These are phyloP conservation scores for Umbelopsis vinacea DNA, from an alignment of 192 early-diverging fungal species.

Conservation along the genomic window DNA sequence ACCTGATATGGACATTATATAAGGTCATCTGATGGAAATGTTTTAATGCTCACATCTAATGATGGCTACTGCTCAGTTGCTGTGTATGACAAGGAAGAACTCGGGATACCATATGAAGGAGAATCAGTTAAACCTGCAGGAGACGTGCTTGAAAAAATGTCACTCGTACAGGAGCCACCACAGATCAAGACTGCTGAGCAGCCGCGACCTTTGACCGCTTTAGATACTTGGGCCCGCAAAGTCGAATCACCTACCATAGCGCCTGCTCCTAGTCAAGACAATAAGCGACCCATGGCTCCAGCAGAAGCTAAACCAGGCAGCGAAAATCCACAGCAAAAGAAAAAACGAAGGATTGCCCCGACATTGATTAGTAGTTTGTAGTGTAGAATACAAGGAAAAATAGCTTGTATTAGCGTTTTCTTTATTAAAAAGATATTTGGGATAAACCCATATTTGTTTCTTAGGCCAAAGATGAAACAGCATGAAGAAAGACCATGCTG, in stretches of 20 bases:
- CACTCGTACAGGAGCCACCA: background rate
- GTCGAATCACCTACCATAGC: background rate
- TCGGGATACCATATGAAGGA: conserved; percentile 49
- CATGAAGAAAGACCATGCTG: too few relatives aligned
- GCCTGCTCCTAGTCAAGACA: background rate
- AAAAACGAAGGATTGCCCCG: conserved; percentile 35
- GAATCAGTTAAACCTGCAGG: background rate
- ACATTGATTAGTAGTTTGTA: conserved; percentile 28
- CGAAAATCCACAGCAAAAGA: conserved; percentile 10
- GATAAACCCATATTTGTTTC: background rate
- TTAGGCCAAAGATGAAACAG: too few relatives aligned
- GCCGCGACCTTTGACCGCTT: conserved; percentile 7
- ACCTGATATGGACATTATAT: background rate
- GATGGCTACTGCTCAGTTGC: conserved; percentile 89
- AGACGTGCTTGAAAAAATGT: background rate
- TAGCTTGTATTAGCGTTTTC: background rate
- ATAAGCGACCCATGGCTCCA: conserved; percentile 22
- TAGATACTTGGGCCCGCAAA: conserved; percentile 5
- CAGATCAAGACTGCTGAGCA: conserved; percentile 1
- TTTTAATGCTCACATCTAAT: conserved; percentile 75
- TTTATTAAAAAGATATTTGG: background rate
- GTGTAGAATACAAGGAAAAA: background rate
- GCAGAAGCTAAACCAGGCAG: conserved; percentile 16
- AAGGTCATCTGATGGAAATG: conserved; percentile 73
- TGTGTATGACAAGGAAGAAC: conserved; percentile 70